A percentile compares a stretch with the other conserved stretches of the same genome.
Conservation (phyloP, 345 rosid genomes). For the Passiflora organensis region DNA sequence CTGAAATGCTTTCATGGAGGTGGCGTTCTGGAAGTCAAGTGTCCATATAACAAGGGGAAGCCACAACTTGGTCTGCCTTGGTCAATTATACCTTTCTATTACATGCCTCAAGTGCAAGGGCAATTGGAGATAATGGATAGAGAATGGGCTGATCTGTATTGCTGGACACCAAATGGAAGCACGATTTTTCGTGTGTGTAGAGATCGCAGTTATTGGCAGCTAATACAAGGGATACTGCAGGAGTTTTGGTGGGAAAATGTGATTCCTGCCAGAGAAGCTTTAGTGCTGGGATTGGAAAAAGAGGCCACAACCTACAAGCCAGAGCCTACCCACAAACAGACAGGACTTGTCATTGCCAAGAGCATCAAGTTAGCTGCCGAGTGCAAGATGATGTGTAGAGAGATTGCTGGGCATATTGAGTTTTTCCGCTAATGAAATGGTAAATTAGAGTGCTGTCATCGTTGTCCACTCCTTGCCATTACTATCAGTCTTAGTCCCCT, state of each 20-base stretch:
- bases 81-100: slow-evolving; percentile 76
- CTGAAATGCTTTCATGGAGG: slow-evolving; percentile 52
- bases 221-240: slow-evolving; percentile 52
- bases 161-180: slow-evolving; percentile 95
- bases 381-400: slow-evolving; percentile 63
- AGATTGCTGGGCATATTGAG: slow-evolving; percentile 79
- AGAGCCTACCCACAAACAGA: slow-evolving; percentile 54
- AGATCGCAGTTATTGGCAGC: slow-evolving; percentile 62
- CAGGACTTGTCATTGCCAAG: slow-evolving; percentile 56
- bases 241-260: slow-evolving; percentile 96
- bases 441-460: too few relatives aligned
- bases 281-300: slow-evolving; percentile 46
- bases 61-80: slow-evolving; percentile 76
- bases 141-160: slow-evolving; percentile 85
- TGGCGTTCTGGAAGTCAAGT: slow-evolving; percentile 87
- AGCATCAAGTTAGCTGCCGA: slow-evolving; percentile 62
- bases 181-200: slow-evolving; percentile 62
- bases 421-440: slow-evolving; percentile 43
- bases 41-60: slow-evolving; percentile 93
- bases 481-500: too few relatives aligned
- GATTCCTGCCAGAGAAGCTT: slow-evolving; percentile 70
- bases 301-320: slow-evolving; percentile 55
- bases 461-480: not conserved
- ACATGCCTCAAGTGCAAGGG: slow-evolving; percentile 95
- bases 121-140: slow-evolving; percentile 92